Base-by-base conservation (phyloP, 169 alveolate genomes). In the Plasmodium adleri region DNA sequence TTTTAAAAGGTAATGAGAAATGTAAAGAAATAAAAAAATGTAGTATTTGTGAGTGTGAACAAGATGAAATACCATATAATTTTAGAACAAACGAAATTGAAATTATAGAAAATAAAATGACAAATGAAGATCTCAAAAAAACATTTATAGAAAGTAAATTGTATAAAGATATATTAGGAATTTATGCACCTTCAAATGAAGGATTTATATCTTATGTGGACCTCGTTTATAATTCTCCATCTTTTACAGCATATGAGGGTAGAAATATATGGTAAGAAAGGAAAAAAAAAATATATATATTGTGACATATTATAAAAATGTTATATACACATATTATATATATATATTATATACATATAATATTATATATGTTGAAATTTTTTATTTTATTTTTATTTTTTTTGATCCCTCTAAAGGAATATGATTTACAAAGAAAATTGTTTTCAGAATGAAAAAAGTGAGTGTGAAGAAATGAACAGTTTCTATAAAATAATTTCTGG, bases 401-500 rank as follows among this genome's bases (percentile, higher is more conserved):
- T 10, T 15, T 22, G 13, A 0, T 6, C 63, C 26, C 10, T 12
- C 2, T 32, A 45, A 20, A 85, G 91, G 91, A 54, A 85, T 60
- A 62, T 45, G 43, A 85, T 85, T 1, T 85, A 85, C 15, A n/a
- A 43, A 68, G 91, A 85, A 8, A 85, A 85, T 43, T 85, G 91
- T 45, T 72, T 85, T 24, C 72, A 47, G 62, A 76, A 88, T 50
- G 94, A 60, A 24, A 75, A 85, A 50, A 71, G 91, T 15, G 32
- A 20, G 24, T 95, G 97, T 72, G 74, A 90, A 63, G 94, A 92
- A 59, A 93, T 90, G 66, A 95, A 92, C 26, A 94, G 93, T 62
- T 74, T 97, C 24, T 94, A 92, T 56, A 72, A 95, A 63, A 88
- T 96, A 3, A 85, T 96, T 2, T 93, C 97, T 0, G 98, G 98